Conservation (phyloP, 2,329 filamentous ascomycete genomes). For the Sodiomyces alkalinus region DNA sequence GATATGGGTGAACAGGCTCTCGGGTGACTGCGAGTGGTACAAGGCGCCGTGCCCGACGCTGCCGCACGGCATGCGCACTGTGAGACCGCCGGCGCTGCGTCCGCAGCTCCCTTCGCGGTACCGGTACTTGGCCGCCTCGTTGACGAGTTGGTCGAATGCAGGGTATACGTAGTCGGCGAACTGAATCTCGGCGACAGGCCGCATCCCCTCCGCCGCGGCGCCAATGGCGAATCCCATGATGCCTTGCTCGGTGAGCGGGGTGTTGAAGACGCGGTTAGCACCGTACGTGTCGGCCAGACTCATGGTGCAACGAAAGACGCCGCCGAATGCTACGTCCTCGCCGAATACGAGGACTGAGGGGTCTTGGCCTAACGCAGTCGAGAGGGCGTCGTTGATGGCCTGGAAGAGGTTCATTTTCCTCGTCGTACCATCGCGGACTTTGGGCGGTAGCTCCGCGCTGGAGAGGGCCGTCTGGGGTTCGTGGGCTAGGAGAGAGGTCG, state of each 20-base stretch:
- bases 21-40: constrained; percentile 81
- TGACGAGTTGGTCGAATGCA: constrained; percentile 87
- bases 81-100: constrained; percentile 58
- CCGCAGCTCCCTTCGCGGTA: constrained; percentile 52
- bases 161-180: constrained; percentile 92
- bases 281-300: constrained; percentile 81
- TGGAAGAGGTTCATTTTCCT: constrained; percentile 90
- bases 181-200: constrained; percentile 85
- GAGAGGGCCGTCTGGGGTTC: constrained; percentile 55
- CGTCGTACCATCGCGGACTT: constrained; percentile 52
- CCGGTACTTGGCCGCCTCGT: constrained; percentile 79
- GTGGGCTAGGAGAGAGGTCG: constrained; percentile 69
- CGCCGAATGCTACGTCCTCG: constrained; percentile 93
- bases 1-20: constrained; percentile 76
- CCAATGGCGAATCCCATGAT: constrained; percentile 91
- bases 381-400: constrained; percentile 79
- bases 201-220: constrained; percentile 78
- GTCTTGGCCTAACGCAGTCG: constrained; percentile 67
- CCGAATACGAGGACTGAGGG: constrained; percentile 85
- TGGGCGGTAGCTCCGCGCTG: constrained; percentile 54
- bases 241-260: constrained; percentile 83
- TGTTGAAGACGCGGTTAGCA: constrained; percentile 85
- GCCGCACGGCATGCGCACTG: constrained; percentile 80
- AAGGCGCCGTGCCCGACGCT: constrained; percentile 79
- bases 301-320: constrained; percentile 90